phyloP scores from a whole-genome alignment of 2,329 filamentous ascomycete species.

The Pleoardoris graminearum region DNA sequence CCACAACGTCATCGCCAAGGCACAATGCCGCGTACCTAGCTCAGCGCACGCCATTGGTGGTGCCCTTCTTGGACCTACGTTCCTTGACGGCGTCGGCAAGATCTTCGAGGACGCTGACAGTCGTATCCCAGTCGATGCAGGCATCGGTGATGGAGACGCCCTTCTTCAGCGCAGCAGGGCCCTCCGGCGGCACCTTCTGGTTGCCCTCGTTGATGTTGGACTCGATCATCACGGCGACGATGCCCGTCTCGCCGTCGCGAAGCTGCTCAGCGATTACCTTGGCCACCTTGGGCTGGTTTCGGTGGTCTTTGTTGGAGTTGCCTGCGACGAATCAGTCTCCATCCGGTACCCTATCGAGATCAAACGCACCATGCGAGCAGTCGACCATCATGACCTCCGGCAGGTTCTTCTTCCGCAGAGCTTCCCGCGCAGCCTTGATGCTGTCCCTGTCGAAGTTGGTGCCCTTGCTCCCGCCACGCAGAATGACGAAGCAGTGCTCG shows the following conservation, averaged over 20 bases:
- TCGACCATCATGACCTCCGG: constrained; percentile 95
- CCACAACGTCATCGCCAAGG: neutral
- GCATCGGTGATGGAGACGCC: constrained; percentile 95
- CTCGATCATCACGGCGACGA: constrained; percentile 98
- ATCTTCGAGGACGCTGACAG: constrained; percentile 78
- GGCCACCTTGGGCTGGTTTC: constrained; percentile 94
- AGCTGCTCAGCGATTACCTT: constrained; percentile 81
- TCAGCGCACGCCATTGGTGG: constrained; percentile 33
- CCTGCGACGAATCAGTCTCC: constrained; percentile 55
- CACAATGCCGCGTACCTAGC: no score
- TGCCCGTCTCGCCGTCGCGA: constrained; percentile 80
- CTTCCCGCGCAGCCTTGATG: constrained; percentile 77
- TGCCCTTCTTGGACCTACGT: constrained; percentile 60
- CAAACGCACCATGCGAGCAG: constrained; percentile 84
- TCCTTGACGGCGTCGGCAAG: constrained; percentile 81
- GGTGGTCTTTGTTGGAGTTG: constrained; percentile 96
- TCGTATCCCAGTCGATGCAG: constrained; percentile 91
- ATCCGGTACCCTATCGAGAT: neutral
- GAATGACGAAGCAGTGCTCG: constrained; percentile 95
- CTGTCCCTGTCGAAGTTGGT: constrained; percentile 91
- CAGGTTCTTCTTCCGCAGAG: constrained; percentile 78
- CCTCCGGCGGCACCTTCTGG: constrained; percentile 80
- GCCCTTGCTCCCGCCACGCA: constrained; percentile 86
- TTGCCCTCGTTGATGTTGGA: constrained; percentile 88
- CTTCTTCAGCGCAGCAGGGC: constrained; percentile 76